Base-by-base conservation (phyloP, 352 stramenopile genomes). In the Phytophthora idaei region DNA sequence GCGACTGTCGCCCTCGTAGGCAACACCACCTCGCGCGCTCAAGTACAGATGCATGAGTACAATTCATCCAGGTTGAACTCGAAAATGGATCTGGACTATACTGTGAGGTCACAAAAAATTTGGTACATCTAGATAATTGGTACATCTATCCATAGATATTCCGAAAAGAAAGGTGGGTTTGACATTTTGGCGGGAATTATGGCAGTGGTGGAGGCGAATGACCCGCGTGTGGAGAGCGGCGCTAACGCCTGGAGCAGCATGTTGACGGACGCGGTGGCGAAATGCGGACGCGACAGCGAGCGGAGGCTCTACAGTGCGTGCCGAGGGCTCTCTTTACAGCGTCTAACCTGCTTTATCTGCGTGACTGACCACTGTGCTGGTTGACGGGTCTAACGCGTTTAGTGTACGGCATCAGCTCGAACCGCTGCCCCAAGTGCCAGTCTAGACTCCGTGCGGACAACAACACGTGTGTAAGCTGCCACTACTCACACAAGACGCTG, bases 361-460 rank as follows among this genome's bases (percentile, higher is more conserved):
- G 8, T 59, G 5, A 46, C 34, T 60, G 41, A 64, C 17, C 4
- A 34, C 5, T 27, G 21, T 57, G 41, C 36, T 6, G 11, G 32
- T 21, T 57, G 59, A 57, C 32, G 50, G 51, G 28, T 59, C 29
- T 64, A 48, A 31, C 17, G 42, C 7, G n/a, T 64, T 47, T 49
- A 91, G 83, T 89, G 69, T 90, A 89, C 31, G 83, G 83, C 14
- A 85, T 91, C 58, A 90, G 71, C 64, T 71, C 58, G 25, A 77
- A 71, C 37, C 73, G 77, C 11, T 91, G 83, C 42, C 66, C 63
- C 45, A 69, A 71, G 42, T 91, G 83, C 56, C 75, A 78, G 17
- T 54, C 71, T 12, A 78, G 72, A 51, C 56, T 89, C 15, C 78
- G 67, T 42, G 45, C 50, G 12, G 73, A 67, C 28, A 77, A 44